Evolutionary conservation across 768 basidiomycete species (phyloP), one percentile per base, ranked within the genome.

Genomic region (Boletus rubroflammeus): DNA sequence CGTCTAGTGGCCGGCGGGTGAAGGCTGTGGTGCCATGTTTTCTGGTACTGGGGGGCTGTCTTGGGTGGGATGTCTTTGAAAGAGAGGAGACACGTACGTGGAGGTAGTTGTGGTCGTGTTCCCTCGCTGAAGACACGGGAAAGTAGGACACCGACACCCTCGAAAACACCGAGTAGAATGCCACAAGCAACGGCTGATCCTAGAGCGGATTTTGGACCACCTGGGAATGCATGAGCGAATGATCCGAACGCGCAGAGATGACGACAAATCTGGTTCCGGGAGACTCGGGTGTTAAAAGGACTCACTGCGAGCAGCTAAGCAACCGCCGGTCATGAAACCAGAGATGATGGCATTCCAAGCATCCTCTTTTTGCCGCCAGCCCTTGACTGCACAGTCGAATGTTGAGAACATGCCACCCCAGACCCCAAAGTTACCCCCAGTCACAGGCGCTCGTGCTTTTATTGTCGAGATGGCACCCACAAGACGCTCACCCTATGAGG

Each of bases 341-440:
- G 94, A 93, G 48, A 97, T 88, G 65, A 99, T 98, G 39, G 94
- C 94, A 68, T 99, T 99, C 94, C 94, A 99, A 48, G 96, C 90
- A 71, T 97, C 95, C 73, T 97, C 94, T 70, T 98, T 97, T 76
- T 97, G 93, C 70, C 94, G 81, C 78, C 84, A 92, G 14, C 93
- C 92, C 74, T 99, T 98, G 62, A 99, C 89, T 1, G 94, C 94
- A 72, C 97, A 99, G 72, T 98, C 97, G 63, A 97, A 99, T 32
- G 93, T 90, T 42, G 94, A 98, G 72, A 99, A 99, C 85, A 99
- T 89, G 61, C 96, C 97, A 69, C 96, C 91, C 90, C 91, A 93
- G 15, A 92, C 88, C 63, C 90, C 88, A 69, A 96, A 97, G 75
- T 98, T 96, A 28, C 96, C 97, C 47, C 97, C 97, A 11, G 95